Base-by-base conservation (phyloP, 169 alveolate species). In the Eimeria maxima region DNA sequence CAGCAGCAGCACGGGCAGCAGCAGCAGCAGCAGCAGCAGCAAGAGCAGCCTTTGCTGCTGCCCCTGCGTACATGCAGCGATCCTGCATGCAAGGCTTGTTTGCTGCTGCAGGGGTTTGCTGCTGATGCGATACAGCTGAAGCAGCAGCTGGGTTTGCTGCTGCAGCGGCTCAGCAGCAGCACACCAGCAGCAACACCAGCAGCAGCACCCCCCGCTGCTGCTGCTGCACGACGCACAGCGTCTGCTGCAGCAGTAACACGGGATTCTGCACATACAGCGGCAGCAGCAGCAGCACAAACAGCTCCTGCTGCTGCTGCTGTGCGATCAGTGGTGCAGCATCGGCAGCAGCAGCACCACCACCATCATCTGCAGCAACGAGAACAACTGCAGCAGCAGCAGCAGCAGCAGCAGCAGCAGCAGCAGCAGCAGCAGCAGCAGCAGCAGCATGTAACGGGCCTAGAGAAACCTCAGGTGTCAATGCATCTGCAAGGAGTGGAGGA, bases 11-110 rank as follows among this genome's bases (percentile, higher is more conserved):
- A 22, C 29, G 29, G 6, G 74, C 74, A 24, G 89, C 89, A 42
- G 65, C 89, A 22, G 89, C 89, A 78, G 65, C 45, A 78, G 89
- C 89, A 78, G 89, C 89, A 78, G 89, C 89, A 78, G 89, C 89
- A 78, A 57, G 65, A 78, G 33, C 45, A 78, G 65, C 69, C 4
- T 16, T 38, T 65, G 74, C 74, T 65, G 74, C 74, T 65, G 74
- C 69, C 69, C 27, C 24, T 29, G 4, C 29, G 27, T 16, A 45
- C 69, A 4, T 78, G 89, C 65, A 78, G 65, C 60, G 89, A 45
- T 38, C 13, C 60, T 20, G 89, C 69, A 22, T 45, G 89, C 29
- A 44, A 7, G 3, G 65, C 69, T 8, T 45, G 89, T 27, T 13
- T 8, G 18, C n/a, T 42, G 44, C 69, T 47, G 65, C 83, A n/a